Base-by-base conservation (phyloP, 495 filamentous ascomycete species). In the Neurospora africana region DNA sequence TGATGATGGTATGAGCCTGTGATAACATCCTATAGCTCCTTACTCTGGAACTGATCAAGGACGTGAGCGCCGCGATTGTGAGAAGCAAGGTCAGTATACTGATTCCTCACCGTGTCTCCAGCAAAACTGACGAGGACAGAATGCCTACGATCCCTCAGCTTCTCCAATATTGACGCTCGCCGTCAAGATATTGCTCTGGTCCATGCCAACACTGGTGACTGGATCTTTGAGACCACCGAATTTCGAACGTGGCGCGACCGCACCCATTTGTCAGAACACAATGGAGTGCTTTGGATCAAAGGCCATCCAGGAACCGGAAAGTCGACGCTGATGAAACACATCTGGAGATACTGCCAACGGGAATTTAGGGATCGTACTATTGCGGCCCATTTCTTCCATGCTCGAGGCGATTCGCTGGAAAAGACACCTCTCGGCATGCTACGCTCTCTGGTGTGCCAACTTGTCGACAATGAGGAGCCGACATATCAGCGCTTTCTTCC, bases 371-470 rank as follows among this genome's bases (percentile, higher is more conserved):
- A 74, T 23, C 61, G 58, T 47, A 19, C 79, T 2, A 76, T 78
- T 10, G 74, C 80, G 11, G 83, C 79, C 0, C 86, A 85, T 67
- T 87, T 87, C 78, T 87, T 86, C 73, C 82, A 87, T 39, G 84
- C 81, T 0, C 75, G 82, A 70, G 85, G 85, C 0, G 78, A 79
- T 2, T 13, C 70, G 4, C 70, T 87, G 33, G 83, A 87, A 72
- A 83, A 80, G 71, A 83, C 84, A 3, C 74, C 76, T 11, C 8
- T 72, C 0, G 84, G 86, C 15, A 84, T 86, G 81, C 85, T 85
- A 74, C 84, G 83, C 30, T 86, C 84, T 0, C 61, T 86, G 1
- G 69, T 78, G n/a, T 72, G 43, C 13, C 75, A 80, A 47, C 71
- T 79, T 8, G 13, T 79, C 4, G 68, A 75, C 19, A 19, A 67